Base-by-base conservation (phyloP, 495 filamentous ascomycete species). In the Massariosphaeria phaeospora region DNA sequence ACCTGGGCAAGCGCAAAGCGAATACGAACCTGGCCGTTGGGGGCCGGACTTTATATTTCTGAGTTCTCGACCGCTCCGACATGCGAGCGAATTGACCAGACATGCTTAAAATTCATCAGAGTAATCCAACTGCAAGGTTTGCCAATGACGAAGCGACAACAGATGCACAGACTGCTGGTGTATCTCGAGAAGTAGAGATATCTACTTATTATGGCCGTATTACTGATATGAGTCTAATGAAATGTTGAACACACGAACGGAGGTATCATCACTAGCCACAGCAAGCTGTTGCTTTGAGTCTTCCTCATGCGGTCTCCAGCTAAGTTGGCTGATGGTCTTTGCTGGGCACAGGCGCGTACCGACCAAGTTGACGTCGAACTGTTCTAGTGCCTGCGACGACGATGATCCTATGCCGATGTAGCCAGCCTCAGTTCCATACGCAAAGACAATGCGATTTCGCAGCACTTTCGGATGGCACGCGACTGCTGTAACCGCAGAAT, bases 241-340 rank as follows among this genome's bases (percentile, higher is more conserved):
- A 21, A 44, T 27, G 26, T 47, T 20, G 26, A 47, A 87, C 67
- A 96, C 75, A 56, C 88, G 77, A 29, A 89, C 73, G 42, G 89
- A 90, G 39, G 78, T 78, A 68, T 96, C 91, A 66, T 91, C 89
- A 52, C 89, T 91, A 34, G 84, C 84, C 52, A 94, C 77, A 6
- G 86, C 88, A 59, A 94, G 72, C 66, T 88, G 78, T 48, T 38
- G 23, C 45, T 50, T 43, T 41, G 52, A 20, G 26, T 63, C 56
- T 23, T 67, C 50, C 17, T 15, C 29, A 13, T 21, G n/a, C n/a
- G 89, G 89, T 39, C 83, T 76, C 91, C 91, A 95, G 27, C 80
- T 75, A 35, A 96, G 69, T 66, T 85, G 79, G 45, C 84, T 83
- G 51, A 96, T 81, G 5, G 84, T 73, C 69, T 79, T 89, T 12